A percentile compares a stretch with the other conserved stretches of the same genome.
Conservation (phyloP, 768 basidiomycete genomes). For the Calocera viscosa region DNA sequence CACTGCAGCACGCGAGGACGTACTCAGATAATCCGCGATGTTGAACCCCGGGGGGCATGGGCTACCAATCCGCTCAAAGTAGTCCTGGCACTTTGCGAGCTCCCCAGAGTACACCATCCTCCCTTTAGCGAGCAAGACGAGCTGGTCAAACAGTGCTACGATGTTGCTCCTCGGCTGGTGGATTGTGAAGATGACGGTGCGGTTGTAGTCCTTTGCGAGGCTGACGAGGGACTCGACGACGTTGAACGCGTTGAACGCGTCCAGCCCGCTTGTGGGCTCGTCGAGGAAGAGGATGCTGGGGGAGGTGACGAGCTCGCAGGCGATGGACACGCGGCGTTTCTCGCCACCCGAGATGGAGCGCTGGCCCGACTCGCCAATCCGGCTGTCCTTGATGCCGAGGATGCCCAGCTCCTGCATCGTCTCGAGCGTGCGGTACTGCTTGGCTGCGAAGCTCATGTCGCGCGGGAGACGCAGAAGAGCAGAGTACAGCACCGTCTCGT, state of each 20-base stretch:
- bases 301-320: constrained; percentile 94
- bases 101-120: constrained; percentile 77
- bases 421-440: constrained; percentile 85
- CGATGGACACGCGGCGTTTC: constrained; percentile 91
- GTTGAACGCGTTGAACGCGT: constrained; percentile 90
- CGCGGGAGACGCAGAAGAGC: constrained; percentile 79
- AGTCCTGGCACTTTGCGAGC: constrained; percentile 58
- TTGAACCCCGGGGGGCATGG: constrained; percentile 91
- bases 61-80: constrained; percentile 65
- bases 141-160: constrained; percentile 85
- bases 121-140: constrained; percentile 74
- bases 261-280: constrained; percentile 92
- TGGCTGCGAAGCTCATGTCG: constrained; percentile 93
- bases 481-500: constrained; percentile 92
- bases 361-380: constrained; percentile 77
- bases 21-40: constrained; percentile 91
- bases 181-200: constrained; percentile 94
- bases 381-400: constrained; percentile 71
- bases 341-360: constrained; percentile 95
- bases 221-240: constrained; percentile 81
- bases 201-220: constrained; percentile 76
- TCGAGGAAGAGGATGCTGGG: constrained; percentile 94
- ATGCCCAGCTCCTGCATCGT: constrained; percentile 96
- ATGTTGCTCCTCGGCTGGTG: constrained; percentile 98
- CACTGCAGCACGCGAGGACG: constrained; percentile 24